Evolutionary conservation across 495 filamentous ascomycete genomes (phyloP).

Genomic region (Penicillium roqueforti): DNA sequence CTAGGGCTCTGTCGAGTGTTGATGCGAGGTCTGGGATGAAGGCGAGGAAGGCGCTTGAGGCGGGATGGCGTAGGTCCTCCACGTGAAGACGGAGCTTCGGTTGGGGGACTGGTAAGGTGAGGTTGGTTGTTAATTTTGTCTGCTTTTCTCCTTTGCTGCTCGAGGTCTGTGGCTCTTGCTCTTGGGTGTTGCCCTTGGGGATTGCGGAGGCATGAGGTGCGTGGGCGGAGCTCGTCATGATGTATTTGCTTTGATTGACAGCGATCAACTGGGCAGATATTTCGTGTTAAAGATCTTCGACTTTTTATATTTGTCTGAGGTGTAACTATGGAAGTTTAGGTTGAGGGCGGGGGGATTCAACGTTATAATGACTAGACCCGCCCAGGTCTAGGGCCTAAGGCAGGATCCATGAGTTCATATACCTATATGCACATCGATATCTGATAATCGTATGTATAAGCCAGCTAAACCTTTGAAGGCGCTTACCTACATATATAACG

Average conservation of each 20-base stretch:
- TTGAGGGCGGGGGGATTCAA: too few relatives aligned
- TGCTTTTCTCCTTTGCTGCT: slow-evolving; percentile 1
- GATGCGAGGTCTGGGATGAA: slow-evolving; percentile 52
- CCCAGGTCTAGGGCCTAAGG: too few relatives aligned
- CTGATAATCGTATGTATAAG: too few relatives aligned
- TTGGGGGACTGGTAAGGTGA: slow-evolving; percentile 23
- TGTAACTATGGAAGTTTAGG: too few relatives aligned
- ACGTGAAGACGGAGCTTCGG: slow-evolving; percentile 69
- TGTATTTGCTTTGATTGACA: slow-evolving; percentile 1
- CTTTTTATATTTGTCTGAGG: too few relatives aligned
- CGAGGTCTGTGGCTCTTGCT: background rate
- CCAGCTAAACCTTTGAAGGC: too few relatives aligned
- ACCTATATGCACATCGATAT: too few relatives aligned
- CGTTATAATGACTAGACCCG: too few relatives aligned
- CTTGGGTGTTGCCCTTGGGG: slow-evolving; percentile 4
- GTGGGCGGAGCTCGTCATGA: slow-evolving; percentile 9
- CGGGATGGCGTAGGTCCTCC: slow-evolving; percentile 63
- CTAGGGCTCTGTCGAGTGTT: slow-evolving; percentile 57
- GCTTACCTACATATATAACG: too few relatives aligned
- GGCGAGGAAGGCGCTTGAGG: slow-evolving; percentile 57
- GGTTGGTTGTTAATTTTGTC: background rate
- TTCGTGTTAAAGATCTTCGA: too few relatives aligned
- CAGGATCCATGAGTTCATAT: too few relatives aligned
- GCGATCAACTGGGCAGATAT: background rate
- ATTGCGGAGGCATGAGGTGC: slow-evolving; percentile 12